Evolutionary conservation across 176 grass and related monocot genomes (phyloP), one percentile per base, ranked within the genome.

Genomic region (Carex cristatella): DNA sequence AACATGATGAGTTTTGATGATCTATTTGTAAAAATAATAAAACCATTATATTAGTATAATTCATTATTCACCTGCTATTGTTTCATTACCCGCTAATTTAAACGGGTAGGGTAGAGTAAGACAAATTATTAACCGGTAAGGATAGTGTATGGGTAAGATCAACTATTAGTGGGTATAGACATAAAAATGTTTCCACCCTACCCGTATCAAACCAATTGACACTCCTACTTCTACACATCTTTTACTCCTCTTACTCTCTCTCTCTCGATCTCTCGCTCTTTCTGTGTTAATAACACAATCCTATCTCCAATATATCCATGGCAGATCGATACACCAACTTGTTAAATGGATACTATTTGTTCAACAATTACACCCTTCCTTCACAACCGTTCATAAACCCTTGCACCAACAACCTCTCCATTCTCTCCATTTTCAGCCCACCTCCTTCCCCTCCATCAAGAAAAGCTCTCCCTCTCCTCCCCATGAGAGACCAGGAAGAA

Each of bases 401-500:
- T 15, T 82, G 61, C 79, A 65, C 3, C 32, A 49, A 16, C 38
- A 82, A 65, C 61, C 30, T n/a, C 2, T 1, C 33, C 33, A 35
- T 35, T 42, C 59, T 82, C 60, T 82, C 79, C 60, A 81, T 65
- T 69, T 69, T 51, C 53, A 15, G 16, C 71, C 37, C 72, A 19
- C 14, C 49, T 49, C 44, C 59, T 14, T 88, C 86, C 48, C 83
- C 83, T 9, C 86, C 86, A 28, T 32, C 90, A 59, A 83, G 86
- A 62, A 84, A 90, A 62, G 86, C 79, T 44, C 88, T 90, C 18
- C 91, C 91, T 71, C 67, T 93, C 72, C 83, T 90, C 70, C 85
- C 83, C 79, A 88, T 90, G 49, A 78, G 32, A 59, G 62, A 86
- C 3, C 35, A 81, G 64, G 67, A 81, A 74, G 67, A 60, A 30